These are phyloP conservation scores for Talinum fruticosum DNA, from an alignment of 148 eudicot genomes.

Conservation along the genomic window DNA sequence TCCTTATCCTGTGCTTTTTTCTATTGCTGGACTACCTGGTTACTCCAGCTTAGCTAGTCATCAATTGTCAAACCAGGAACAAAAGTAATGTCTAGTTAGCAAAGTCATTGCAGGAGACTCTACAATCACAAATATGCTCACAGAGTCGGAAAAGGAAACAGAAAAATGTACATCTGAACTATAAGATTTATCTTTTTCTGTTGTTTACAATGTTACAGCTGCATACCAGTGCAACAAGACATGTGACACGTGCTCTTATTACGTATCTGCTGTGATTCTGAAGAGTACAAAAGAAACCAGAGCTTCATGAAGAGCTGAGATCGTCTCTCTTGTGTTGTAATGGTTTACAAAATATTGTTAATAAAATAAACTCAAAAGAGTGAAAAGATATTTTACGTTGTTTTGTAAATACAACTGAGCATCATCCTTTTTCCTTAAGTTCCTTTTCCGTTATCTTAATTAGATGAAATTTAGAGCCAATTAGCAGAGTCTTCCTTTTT, in stretches of 20 bases:
- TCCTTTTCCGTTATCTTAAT: background rate
- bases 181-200: background rate
- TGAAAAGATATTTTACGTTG: background rate
- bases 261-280: background rate
- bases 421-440: background rate
- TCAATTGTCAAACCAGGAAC: background rate
- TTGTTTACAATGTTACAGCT: background rate
- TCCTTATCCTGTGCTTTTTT: background rate
- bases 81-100: background rate
- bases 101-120: background rate
- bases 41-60: background rate
- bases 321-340: background rate
- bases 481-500: slow-evolving; percentile 39
- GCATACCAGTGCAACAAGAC: background rate
- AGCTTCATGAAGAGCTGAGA: background rate
- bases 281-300: background rate
- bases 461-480: background rate
- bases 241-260: slow-evolving; percentile 4
- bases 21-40: background rate
- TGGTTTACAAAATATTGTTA: background rate
- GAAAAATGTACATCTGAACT: no score
- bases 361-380: background rate
- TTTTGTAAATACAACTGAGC: background rate
- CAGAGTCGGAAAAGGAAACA: background rate
- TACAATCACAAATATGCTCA: no score